phyloP scores from a whole-genome alignment of 139 green algal species.

The Zygnema circumcarinatum region DNA sequence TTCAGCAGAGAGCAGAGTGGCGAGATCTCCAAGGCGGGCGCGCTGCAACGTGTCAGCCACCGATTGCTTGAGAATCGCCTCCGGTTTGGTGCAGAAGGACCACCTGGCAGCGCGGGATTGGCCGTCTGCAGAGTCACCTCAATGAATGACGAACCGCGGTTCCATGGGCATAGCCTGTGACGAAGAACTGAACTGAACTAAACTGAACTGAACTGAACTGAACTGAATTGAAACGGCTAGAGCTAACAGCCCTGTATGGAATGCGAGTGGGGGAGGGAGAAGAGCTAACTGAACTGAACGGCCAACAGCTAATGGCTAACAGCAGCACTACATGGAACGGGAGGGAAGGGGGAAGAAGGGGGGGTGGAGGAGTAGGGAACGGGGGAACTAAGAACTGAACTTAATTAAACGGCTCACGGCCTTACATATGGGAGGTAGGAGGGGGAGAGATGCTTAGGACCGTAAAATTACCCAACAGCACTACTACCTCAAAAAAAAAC shows the following conservation, averaged over 20 bases:
- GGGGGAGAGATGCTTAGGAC: too few relatives aligned
- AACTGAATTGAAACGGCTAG: too few relatives aligned
- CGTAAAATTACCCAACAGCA: too few relatives aligned
- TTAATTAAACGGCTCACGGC: too few relatives aligned
- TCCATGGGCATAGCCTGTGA: background rate
- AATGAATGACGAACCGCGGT: background rate
- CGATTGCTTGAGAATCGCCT: conserved; percentile 27
- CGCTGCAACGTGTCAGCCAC: conserved; percentile 33
- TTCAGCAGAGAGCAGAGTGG: conserved; percentile 40
- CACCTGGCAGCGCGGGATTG: conserved; percentile 13
- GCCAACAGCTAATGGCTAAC: background rate
- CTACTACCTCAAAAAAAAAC: too few relatives aligned
- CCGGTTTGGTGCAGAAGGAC: conserved; percentile 13
- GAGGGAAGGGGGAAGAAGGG: background rate
- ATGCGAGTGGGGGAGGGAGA: background rate
- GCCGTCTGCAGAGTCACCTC: background rate
- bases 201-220: too few relatives aligned
- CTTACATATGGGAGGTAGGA: too few relatives aligned
- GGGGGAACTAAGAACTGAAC: too few relatives aligned
- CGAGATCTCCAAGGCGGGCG: conserved; percentile 32
- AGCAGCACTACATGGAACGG: background rate
- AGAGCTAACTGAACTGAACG: background rate
- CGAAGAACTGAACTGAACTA: too few relatives aligned
- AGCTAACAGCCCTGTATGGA: too few relatives aligned
- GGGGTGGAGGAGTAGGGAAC: background rate